Base-by-base conservation (phyloP, 352 stramenopile genomes). In the Pythium chondricola region DNA sequence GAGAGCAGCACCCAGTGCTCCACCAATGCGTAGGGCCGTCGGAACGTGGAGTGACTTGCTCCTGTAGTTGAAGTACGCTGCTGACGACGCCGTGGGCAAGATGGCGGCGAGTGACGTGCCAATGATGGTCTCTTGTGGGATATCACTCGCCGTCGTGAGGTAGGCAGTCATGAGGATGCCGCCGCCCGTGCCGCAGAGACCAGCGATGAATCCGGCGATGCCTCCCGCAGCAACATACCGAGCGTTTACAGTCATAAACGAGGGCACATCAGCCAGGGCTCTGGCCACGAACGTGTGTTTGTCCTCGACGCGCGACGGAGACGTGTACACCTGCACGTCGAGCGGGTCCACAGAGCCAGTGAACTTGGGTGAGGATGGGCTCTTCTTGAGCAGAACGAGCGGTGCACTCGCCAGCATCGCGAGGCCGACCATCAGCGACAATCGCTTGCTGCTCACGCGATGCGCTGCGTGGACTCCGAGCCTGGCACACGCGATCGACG, bases 161-260 rank as follows among this genome's bases (percentile, higher is more conserved):
- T 90, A 93, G 4, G 82, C 75, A 8, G 82, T 93, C 51, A 93
- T 89, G 49, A 93, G 71, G 49, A 93, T 86, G 26, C 82, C 82
- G 49, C 82, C 82, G 58, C 82, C 82, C 22, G 88, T 66, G 31
- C 82, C 82, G 20, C 80, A 89, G 10, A 93, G 64, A 3, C 82
- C 82, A 10, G 81, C 88, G 60, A 93, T 79, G 56, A 89, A 93
- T 26, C 82, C 82, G 6, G 82, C 74, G 17, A 80, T 52, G 16
- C 71, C 73, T 11, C 82, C 82, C 0, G 78, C 82, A 4, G 78
- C 36, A 26, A 85, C 56, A 52, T 93, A 93, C 67, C 89, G 85
- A 29, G 48, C 46, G 49, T 93, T 93, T 24, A 63, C 69, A 6
- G 41, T n/a, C 1, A 61, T 50, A 27, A 92, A 87, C 6, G 40